Evolutionary conservation across 1,284 basidiomycete genomes (phyloP).

Genomic region (Cerioporus squamosus): DNA sequence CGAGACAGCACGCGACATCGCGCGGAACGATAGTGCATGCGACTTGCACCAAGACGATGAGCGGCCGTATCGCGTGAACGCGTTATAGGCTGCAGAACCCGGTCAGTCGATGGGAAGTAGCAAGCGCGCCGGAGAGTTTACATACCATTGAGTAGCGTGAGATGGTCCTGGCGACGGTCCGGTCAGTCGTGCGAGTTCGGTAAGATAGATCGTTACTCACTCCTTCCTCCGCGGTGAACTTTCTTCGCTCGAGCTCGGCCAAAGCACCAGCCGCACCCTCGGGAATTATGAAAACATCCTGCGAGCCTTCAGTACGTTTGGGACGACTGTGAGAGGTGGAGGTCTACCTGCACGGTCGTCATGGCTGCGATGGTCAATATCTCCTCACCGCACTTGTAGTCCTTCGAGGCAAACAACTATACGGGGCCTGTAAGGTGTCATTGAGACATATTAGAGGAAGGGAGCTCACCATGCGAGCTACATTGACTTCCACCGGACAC

Average conservation of each 20-base stretch:
- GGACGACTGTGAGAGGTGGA: background rate
- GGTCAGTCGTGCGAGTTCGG: background rate
- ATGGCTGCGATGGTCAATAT: conserved; percentile 96
- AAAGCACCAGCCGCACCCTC: conserved; percentile 84
- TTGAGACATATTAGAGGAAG: conserved; percentile 19
- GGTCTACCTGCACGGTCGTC: conserved; percentile 81
- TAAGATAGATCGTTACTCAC: conserved; percentile 45
- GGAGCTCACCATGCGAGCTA: conserved; percentile 74
- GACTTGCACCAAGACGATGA: conserved; percentile 90
- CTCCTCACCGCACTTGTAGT: conserved; percentile 89
- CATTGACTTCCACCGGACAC: conserved; percentile 75
- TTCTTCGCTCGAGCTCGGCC: conserved; percentile 88
- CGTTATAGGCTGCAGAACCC: conserved; percentile 77
- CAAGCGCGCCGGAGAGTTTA: background rate
- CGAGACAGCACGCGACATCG: conserved; percentile 89
- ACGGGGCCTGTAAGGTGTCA: background rate
- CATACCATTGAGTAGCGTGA: conserved; percentile 89
- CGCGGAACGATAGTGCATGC: conserved; percentile 92
- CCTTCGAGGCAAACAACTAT: conserved; percentile 85
- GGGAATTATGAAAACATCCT: conserved; percentile 89
- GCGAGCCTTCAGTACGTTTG: background rate
- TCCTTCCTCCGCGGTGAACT: conserved; percentile 98
- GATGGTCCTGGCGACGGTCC: conserved; percentile 69
- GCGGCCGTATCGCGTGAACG: conserved; percentile 83
- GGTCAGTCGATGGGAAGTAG: background rate